phyloP scores from a whole-genome alignment of 1,284 basidiomycete species.

The Baeospora myosura region DNA sequence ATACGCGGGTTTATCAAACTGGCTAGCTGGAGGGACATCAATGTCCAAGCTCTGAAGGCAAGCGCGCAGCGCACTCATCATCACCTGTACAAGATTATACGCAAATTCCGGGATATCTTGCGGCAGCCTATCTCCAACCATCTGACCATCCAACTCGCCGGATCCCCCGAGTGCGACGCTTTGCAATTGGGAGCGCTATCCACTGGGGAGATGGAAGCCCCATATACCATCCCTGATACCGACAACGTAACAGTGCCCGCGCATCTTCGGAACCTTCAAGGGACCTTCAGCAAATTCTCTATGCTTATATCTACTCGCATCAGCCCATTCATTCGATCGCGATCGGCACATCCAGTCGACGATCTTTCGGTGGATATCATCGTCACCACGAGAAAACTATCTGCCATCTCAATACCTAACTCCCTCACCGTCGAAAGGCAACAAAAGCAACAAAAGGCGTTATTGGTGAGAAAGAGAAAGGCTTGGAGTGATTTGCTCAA shows the following conservation, averaged over 20 bases:
- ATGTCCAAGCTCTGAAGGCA: constrained; percentile 88
- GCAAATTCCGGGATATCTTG: constrained; percentile 88
- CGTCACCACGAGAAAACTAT: constrained; percentile 56
- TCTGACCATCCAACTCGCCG: constrained; percentile 32
- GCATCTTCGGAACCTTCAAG: constrained; percentile 35
- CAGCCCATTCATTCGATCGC: constrained; percentile 31
- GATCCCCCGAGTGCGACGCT: constrained; percentile 26
- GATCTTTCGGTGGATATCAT: constrained; percentile 75
- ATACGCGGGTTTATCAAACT: constrained; percentile 85
- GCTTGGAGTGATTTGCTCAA: constrained; percentile 90
- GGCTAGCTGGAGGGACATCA: constrained; percentile 97
- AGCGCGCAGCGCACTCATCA: constrained; percentile 90
- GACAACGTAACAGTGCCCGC: constrained; percentile 2
- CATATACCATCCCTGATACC: constrained; percentile 9
- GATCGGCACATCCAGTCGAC: constrained; percentile 40
- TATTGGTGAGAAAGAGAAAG: constrained; percentile 81
- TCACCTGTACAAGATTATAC: constrained; percentile 86
- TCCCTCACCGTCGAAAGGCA: constrained; percentile 51
- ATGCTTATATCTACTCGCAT: constrained; percentile 36
- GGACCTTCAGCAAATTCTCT: constrained; percentile 44
- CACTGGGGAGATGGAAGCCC: constrained; percentile 5
- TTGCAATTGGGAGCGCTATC: constrained; percentile 8
- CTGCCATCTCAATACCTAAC: constrained; percentile 42
- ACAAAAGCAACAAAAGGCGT: constrained; percentile 69
- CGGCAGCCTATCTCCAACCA: constrained; percentile 58